phyloP scores from a whole-genome alignment of 495 filamentous ascomycete species.

The Talaromyces liani region DNA sequence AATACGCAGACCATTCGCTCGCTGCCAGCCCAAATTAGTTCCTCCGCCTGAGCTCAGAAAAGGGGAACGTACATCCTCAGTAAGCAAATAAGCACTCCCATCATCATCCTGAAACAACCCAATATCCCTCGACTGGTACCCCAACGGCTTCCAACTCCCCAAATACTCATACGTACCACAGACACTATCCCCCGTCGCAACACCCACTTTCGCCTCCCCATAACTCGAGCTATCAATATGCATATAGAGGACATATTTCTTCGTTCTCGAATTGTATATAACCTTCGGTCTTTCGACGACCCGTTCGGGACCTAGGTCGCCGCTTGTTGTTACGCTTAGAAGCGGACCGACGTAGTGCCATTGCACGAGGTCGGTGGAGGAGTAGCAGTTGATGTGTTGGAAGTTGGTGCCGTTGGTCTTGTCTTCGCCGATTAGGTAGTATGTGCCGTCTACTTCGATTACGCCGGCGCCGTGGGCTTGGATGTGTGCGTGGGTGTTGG shows the following conservation, averaged over 20 bases:
- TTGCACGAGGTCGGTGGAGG: conserved; percentile 46
- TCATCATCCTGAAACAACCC: conserved; percentile 55
- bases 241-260: conserved; percentile 54
- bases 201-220: conserved; percentile 55
- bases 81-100: conserved; percentile 53
- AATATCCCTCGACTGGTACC: conserved; percentile 51
- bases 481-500: conserved; percentile 42
- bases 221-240: conserved; percentile 59
- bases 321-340: conserved; percentile 38
- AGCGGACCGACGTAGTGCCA: conserved; percentile 54
- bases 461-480: conserved; percentile 51
- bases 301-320: conserved; percentile 54
- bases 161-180: conserved; percentile 50
- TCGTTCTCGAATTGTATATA: conserved; percentile 47
- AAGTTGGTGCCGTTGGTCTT: conserved; percentile 52
- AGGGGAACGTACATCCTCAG: conserved; percentile 45
- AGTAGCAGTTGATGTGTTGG: conserved; percentile 52
- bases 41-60: not conserved
- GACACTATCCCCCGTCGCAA: conserved; percentile 49
- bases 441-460: conserved; percentile 45
- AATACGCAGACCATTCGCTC: conserved; percentile 46
- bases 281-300: conserved; percentile 62
- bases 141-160: conserved; percentile 39
- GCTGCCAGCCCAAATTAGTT: conserved; percentile 3
- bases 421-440: conserved; percentile 62